These are phyloP conservation scores for Fonsecaea pugnacius DNA, from an alignment of 2,329 filamentous ascomycete genomes.

Conservation along the genomic window DNA sequence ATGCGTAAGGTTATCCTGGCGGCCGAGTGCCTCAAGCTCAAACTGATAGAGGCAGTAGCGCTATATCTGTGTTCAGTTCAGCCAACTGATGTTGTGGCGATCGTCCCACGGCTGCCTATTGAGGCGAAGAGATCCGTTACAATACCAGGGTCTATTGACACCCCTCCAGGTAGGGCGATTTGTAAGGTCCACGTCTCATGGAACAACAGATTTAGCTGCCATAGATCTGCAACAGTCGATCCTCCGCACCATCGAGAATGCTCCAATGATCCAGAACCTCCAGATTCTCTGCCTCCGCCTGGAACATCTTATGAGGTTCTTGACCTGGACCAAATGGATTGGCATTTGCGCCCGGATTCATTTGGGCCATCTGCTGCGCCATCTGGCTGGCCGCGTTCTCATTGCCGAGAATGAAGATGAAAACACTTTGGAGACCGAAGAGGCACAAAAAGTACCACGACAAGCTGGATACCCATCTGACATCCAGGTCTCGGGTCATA, in stretches of 20 bases:
- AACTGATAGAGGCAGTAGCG: background rate
- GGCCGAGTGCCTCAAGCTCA: background rate
- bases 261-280: constrained; percentile 94
- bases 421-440: constrained; percentile 94
- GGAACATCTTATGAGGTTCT: constrained; percentile 94
- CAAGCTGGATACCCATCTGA: constrained; percentile 96
- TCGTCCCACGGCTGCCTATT: background rate
- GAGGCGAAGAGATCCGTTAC: background rate
- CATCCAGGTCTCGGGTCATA: constrained; percentile 92
- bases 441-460: constrained; percentile 99
- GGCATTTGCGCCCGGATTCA: constrained; percentile 67
- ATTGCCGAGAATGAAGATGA: constrained; percentile 93
- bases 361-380: constrained; percentile 78
- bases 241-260: constrained; percentile 84
- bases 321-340: constrained; percentile 89
- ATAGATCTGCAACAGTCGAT: constrained; percentile 69
- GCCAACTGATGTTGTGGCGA: background rate
- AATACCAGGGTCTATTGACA: background rate
- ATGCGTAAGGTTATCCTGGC: background rate
- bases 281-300: constrained; percentile 89
- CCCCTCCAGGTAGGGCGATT: background rate
- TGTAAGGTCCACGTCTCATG: background rate
- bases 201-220: constrained; percentile 8
- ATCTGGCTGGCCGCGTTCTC: constrained; percentile 88
- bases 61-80: background rate